Evolutionary conservation across 1,139 yeast genomes (phyloP), one percentile per base, ranked within the genome.

Genomic region (Pneumocystis murina): DNA sequence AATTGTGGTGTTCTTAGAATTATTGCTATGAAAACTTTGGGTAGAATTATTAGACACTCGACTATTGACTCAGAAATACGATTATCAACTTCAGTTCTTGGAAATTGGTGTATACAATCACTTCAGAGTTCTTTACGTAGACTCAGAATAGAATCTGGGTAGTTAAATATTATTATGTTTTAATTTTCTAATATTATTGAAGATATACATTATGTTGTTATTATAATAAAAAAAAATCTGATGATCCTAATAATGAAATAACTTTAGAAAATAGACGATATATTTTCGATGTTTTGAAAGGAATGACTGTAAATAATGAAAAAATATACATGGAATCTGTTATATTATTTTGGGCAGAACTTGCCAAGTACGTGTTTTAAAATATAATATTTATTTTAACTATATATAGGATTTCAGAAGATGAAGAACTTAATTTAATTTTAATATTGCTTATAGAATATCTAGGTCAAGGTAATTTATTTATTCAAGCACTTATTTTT

Each of bases 401-500:
- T 58, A 20, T 20, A 48, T 48, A 30, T 40, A 58, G 60, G n/a
- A 38, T 58, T 58, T 38, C 60, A 58, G 28, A 38, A 20, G 41
- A 16, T 1, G 60, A 58, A 30, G 78, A 84, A 72, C 75, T 85
- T 40, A 85, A 84, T 71, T 82, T 81, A 0, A 75, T 85, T 17
- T 75, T 86, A 54, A 78, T 84, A 64, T 82, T 81, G 66, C 72
- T 87, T 55, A 77, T 87, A 12, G 84, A 82, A 64, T 78, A 81
- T 48, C 75, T 88, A 65, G 84, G 86, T 1, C 84, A 84, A 35
- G 70, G 75, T 1, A 84, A 83, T 69, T 82, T 83, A 57, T 85
- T 85, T 67, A 82, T 82, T 67, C 81, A 84, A 0, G 82, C 87
- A 62, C 75, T 85, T 62, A 88, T 87, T 0, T 82, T 83, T 67